Evolutionary conservation across 2,329 filamentous ascomycete species (phyloP).

Genomic region (Sporothrix phasma): DNA sequence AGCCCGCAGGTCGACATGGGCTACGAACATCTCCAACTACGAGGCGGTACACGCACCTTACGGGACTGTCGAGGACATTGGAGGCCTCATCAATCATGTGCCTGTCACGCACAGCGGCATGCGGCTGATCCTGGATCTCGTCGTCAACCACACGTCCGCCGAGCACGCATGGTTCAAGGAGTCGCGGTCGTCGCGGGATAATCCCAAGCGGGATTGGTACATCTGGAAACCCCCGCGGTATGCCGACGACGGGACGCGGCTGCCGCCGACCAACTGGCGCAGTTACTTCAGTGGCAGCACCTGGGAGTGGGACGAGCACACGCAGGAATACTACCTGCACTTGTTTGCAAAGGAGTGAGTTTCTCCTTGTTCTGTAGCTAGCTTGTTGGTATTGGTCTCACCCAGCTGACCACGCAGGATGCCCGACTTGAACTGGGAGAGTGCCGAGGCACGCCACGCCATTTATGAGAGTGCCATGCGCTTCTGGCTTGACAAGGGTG

Average conservation of each 20-base stretch:
- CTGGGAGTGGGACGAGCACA: conserved; percentile 64
- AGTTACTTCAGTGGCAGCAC: conserved; percentile 51
- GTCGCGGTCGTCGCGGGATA: conserved; percentile 50
- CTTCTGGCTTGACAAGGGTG: conserved; percentile 69
- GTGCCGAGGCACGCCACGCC: conserved; percentile 53
- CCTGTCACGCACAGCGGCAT: conserved; percentile 53
- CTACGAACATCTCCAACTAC: conserved; percentile 58
- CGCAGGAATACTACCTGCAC: conserved; percentile 65
- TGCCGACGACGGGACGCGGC: conserved; percentile 46
- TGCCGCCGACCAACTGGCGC: conserved; percentile 68
- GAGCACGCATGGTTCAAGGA: conserved; percentile 64
- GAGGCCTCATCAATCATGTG: conserved; percentile 48
- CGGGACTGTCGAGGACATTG: conserved; percentile 55
- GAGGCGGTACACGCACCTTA: conserved; percentile 43
- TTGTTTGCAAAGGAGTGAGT: conserved; percentile 48
- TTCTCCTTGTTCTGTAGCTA: not conserved
- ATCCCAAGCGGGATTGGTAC: conserved; percentile 52
- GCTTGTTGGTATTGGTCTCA: too few relatives aligned
- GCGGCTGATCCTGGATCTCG: conserved; percentile 52
- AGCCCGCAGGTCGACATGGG: conserved; percentile 49
- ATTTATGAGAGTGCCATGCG: conserved; percentile 63
- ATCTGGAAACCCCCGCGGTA: conserved; percentile 31
- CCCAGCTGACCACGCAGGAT: conserved; percentile 36
- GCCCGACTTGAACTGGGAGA: conserved; percentile 82
- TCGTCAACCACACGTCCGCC: conserved; percentile 68